Percentiles rank a stretch among this genome's conserved stretches.
phyloP scores from a whole-genome alignment of 805 yeast species.

The Saccharomyces jurei region DNA sequence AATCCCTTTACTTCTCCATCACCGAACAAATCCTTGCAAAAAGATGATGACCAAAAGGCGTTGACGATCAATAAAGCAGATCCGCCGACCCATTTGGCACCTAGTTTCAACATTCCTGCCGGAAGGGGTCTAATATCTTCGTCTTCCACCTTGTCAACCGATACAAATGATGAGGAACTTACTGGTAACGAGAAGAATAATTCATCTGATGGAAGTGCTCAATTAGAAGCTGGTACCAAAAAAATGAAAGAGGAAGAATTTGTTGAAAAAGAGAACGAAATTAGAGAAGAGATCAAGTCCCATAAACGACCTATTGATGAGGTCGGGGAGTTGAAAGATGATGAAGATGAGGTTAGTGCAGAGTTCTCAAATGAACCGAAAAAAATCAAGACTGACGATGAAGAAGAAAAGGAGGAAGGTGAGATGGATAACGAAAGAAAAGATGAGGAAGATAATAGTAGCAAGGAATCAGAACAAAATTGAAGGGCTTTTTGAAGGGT shows the following conservation, averaged over 20 bases:
- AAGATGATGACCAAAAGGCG: neutral
- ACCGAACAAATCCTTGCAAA: neutral
- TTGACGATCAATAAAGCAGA: neutral
- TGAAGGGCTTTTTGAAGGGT: conserved; percentile 2
- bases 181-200: neutral
- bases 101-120: neutral
- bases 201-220: neutral
- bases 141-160: neutral
- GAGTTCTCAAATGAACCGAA: neutral
- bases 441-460: neutral
- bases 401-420: neutral
- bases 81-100: neutral
- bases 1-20: neutral
- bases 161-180: neutral
- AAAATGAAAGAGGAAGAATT: neutral
- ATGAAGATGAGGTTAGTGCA: neutral
- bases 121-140: neutral
- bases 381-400: neutral
- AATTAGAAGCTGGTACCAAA: neutral
- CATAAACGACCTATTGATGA: neutral
- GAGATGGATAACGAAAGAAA: neutral
- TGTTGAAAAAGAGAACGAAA: neutral
- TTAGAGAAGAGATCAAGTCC: neutral
- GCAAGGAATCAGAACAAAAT: neutral
- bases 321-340: neutral